These are phyloP conservation scores for Neoscytalidium dimidiatum DNA, from an alignment of 2,329 filamentous ascomycete species.

Conservation along the genomic window DNA sequence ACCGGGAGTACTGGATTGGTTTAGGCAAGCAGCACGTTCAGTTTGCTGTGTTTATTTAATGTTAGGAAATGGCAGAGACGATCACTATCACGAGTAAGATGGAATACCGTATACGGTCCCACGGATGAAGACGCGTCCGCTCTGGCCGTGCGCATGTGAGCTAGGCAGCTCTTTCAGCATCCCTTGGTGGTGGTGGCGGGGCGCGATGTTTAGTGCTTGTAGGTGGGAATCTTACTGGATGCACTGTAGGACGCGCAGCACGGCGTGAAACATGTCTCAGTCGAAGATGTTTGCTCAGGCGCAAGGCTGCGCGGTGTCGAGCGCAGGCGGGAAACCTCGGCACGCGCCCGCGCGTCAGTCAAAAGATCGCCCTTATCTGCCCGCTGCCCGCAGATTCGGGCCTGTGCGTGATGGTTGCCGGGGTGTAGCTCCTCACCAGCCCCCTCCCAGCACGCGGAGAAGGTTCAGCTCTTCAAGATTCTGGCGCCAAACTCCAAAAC, in stretches of 20 bases:
- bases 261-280: conserved; percentile 13
- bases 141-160: neutral
- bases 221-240: neutral
- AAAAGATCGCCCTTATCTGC: conserved; percentile 12
- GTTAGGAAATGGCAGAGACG: conserved; percentile 13
- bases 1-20: conserved; percentile 6
- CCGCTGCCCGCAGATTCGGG: conserved; percentile 6
- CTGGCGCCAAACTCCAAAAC: conserved; percentile 6
- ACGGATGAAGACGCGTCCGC: neutral
- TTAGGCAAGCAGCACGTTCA: neutral
- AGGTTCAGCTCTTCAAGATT: neutral
- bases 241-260: neutral
- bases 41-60: neutral
- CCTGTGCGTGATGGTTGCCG: conserved; percentile 4
- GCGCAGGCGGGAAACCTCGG: neutral
- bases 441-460: conserved; percentile 6
- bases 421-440: neutral
- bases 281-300: neutral
- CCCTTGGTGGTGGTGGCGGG: neutral
- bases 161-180: neutral
- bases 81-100: conserved; percentile 13
- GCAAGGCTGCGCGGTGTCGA: neutral
- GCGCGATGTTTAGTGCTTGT: neutral
- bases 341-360: neutral
- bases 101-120: neutral